Percentiles rank a stretch among this genome's conserved stretches.
Evolutionary conservation across 257 asterid genomes (phyloP).

Genomic region (Datura wrightii): DNA sequence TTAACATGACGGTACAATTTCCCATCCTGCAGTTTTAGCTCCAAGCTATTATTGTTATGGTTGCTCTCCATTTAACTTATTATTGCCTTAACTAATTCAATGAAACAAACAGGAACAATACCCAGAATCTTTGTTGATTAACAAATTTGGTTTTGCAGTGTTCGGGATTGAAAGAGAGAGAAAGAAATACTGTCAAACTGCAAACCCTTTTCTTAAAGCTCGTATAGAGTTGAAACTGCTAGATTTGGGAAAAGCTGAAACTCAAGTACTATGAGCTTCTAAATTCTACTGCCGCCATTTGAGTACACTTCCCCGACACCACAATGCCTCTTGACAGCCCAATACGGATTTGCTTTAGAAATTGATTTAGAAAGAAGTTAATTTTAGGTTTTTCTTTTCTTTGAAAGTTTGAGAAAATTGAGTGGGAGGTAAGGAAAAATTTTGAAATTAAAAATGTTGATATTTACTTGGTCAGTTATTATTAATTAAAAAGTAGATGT

Average conservation of each 20-base stretch:
- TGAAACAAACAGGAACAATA: neutral
- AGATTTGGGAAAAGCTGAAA: neutral
- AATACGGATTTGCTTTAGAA: neutral
- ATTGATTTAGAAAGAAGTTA: neutral
- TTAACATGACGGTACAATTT: slow-evolving; percentile 73
- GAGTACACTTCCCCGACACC: neutral
- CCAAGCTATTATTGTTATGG: slow-evolving; percentile 50
- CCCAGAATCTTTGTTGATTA: neutral
- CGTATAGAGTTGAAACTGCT: neutral
- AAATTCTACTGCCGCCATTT: slow-evolving; percentile 26
- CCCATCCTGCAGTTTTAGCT: slow-evolving; percentile 71
- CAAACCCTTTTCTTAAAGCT: neutral
- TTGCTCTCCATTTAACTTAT: slow-evolving; percentile 42
- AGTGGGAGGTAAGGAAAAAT: neutral
- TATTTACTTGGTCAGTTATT: no score
- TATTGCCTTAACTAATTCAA: neutral
- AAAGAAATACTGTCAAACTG: neutral
- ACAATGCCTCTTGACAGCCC: neutral
- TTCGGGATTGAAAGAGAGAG: slow-evolving; percentile 2
- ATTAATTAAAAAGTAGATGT: no score
- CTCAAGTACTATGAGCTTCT: neutral
- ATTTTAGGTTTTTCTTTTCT: neutral
- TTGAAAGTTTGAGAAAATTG: neutral
- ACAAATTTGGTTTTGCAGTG: neutral
- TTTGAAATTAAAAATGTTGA: no score